Base-by-base conservation (phyloP, 495 filamentous ascomycete species). In the Thermochaetoides thermophila region DNA sequence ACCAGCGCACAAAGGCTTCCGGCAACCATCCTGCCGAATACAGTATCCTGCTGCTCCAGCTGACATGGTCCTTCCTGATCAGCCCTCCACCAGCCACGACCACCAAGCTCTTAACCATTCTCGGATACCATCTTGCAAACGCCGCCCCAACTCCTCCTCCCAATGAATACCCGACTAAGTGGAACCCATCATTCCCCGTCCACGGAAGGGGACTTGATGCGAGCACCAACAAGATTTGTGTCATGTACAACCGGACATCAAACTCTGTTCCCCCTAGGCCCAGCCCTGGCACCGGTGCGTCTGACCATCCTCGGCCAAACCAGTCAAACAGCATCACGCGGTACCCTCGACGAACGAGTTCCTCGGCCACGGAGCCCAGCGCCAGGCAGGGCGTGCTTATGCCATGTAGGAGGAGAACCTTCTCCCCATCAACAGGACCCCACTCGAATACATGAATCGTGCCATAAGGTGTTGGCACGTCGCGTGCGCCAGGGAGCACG, bases 311-410 rank as follows among this genome's bases (percentile, higher is more conserved):
- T 45, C 85, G 68, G 4, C 82, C 83, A 40, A 82, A 91, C 12
- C 85, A 68, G 42, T 81, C 74, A 41, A 86, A 83, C 3, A 85
- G 52, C 67, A 89, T 75, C 12, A 89, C 82, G 27, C 83, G 64
- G 48, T 70, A 86, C 2, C 80, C 81, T 5, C 59, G 56, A 27
- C 71, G 61, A 12, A 69, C 81, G 13, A 91, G 59, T 34, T 60
- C 68, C 53, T 79, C 62, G 18, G 76, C 74, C 14, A 86, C 40
- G 22, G 68, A 65, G 10, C 68, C 73, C 11, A 84, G 59, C 2
- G 78, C 60, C 29, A 81, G 54, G 44, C 74, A 74, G 4, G 84
- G 83, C 9, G 77, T 91, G 34, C 74, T 76, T 48, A 86, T 83
- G 15, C 84, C 83, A 46, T 85, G 84, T 14, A 89, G 55, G 14